Evolutionary conservation across 2,329 filamentous ascomycete genomes (phyloP).

Genomic region (Xylaria multiplex): DNA sequence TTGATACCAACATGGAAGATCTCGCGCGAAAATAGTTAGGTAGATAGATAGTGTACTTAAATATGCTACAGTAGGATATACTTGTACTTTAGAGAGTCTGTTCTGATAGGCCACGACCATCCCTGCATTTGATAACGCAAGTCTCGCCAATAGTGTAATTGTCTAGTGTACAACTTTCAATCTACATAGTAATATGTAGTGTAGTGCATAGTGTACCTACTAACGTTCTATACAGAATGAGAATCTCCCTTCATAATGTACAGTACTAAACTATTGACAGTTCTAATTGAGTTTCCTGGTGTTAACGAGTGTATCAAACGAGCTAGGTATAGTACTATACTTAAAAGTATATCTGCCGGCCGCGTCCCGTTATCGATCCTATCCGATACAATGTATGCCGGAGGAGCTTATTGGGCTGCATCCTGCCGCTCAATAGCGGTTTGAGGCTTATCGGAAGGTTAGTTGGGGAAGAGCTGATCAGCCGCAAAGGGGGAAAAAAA

Average conservation of each 20-base stretch:
- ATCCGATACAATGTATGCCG: conserved; percentile 24
- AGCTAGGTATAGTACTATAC: not conserved
- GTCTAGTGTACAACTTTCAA: not conserved
- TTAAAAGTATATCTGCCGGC: not conserved
- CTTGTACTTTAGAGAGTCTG: not conserved
- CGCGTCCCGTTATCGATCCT: conserved; percentile 7
- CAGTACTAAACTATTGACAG: not conserved
- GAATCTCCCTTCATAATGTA: not conserved
- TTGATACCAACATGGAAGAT: not conserved
- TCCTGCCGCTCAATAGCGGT: conserved; percentile 31
- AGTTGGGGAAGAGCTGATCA: conserved; percentile 18
- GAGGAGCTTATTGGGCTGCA: conserved; percentile 26
- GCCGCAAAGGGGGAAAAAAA: not conserved
- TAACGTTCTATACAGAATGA: too few relatives aligned
- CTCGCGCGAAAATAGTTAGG: not conserved
- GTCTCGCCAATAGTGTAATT: not conserved
- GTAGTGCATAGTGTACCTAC: not conserved
- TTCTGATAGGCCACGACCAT: conserved; percentile 6
- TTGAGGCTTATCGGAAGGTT: conserved; percentile 21
- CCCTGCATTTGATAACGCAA: conserved; percentile 26
- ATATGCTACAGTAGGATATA: not conserved
- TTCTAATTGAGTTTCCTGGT: not conserved
- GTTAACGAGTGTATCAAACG: not conserved
- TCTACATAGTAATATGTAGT: not conserved
- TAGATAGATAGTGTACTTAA: not conserved